Base-by-base conservation (phyloP, 495 filamentous ascomycete genomes). In the Talaromyces adpressus region DNA sequence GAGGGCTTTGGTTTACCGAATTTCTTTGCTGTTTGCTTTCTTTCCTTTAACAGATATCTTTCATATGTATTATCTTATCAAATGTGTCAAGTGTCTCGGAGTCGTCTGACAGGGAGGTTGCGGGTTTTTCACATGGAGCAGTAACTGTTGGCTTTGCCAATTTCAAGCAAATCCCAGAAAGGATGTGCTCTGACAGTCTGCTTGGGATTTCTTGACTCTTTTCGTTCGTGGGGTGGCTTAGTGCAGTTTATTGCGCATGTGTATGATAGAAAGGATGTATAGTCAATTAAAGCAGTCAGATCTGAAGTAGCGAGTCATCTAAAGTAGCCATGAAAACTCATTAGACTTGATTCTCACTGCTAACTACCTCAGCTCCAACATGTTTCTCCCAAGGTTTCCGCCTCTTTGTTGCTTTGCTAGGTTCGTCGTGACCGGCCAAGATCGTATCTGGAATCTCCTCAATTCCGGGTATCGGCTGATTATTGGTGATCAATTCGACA, bases 391-490 rank as follows among this genome's bases (percentile, higher is more conserved):
- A 96, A 3, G 91, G 91, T 72, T 96, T 96, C 69, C 73, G 80
- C 70, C 90, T 81, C 69, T 75, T 83, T 59, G 77, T 67, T 34
- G 74, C 79, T 11, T 72, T 75, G 27, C 72, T 80, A n/a, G 85
- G 80, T 14, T 72, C 70, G 20, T 80, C 85, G 66, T 88, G 82
- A 2, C 87, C 88, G 25, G 83, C 76, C 30, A 94, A 82, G 6
- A 97, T 82, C 0, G 87, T 94, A 65, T 91, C 82, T 14, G 95
- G 92, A 65, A 98, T 94, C 64, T 97, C 81, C 65, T 87, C 87
- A 69, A 98, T 95, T 2, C 94, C 94, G 0, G 92, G 90, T 58
- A 98, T 89, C 4, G 88, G 87, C 71, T 92, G 85, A 51, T 92
- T 92, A 20, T 82, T 88, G 4, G 88, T 89, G 66, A 98, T 91